Conservation (phyloP, 768 basidiomycete genomes). For the Hysterangium stoloniferum region DNA sequence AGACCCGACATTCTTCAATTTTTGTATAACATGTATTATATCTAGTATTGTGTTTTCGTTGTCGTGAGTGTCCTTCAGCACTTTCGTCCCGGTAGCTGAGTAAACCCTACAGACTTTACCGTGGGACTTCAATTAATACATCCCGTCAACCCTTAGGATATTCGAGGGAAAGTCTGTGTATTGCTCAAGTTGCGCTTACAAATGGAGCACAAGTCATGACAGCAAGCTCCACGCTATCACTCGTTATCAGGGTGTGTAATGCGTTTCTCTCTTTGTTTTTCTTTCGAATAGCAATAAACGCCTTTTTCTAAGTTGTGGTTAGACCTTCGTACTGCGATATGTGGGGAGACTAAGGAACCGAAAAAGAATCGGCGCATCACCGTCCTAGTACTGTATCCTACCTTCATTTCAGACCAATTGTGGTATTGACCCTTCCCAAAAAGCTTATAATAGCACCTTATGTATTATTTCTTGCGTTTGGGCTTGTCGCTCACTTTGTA, state of each 20-base stretch:
- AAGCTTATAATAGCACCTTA: no score
- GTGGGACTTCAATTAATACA: constrained; percentile 3
- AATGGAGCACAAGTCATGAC: constrained; percentile 31
- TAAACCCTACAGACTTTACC: constrained; percentile 11
- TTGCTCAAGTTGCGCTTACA: constrained; percentile 44
- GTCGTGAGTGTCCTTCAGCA: constrained; percentile 33
- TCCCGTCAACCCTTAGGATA: constrained; percentile 13
- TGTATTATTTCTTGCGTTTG: no score
- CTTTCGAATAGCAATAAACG: no score
- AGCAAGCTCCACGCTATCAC: constrained; percentile 3
- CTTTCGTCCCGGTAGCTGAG: no score
- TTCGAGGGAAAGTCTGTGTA: constrained; percentile 32
- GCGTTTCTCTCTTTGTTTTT: background rate
- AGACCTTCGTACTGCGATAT: no score
- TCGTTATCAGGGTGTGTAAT: background rate
- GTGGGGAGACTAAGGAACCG: no score
- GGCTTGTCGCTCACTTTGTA: no score
- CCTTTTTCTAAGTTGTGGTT: no score
- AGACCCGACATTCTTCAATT: constrained; percentile 48
- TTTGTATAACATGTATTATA: constrained; percentile 48
- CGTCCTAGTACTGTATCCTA: no score
- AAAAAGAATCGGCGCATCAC: no score
- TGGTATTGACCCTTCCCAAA: no score
- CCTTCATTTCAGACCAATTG: no score
- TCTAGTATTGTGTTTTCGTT: constrained; percentile 46